A percentile compares a stretch with the other conserved stretches of the same genome.
phyloP scores from a whole-genome alignment of 495 filamentous ascomycete species.

The Clohesyomyces aquaticus region DNA sequence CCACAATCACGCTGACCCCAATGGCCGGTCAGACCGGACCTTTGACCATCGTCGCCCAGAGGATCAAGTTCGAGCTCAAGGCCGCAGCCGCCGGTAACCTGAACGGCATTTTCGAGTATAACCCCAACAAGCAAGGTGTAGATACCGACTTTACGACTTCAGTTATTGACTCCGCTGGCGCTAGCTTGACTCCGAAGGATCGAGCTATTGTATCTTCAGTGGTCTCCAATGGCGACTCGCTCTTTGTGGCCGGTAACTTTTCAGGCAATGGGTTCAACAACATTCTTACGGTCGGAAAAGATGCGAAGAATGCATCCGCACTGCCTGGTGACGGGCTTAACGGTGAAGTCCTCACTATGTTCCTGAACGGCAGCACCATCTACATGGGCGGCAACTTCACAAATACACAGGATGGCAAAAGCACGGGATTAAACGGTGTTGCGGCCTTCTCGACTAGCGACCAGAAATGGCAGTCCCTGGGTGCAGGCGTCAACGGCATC shows the following conservation, averaged over 20 bases:
- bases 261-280: conserved; percentile 66
- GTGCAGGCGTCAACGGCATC: conserved; percentile 81
- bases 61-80: conserved; percentile 75
- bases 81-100: conserved; percentile 67
- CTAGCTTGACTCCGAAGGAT: conserved; percentile 56
- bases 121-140: conserved; percentile 64
- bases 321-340: conserved; percentile 78
- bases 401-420: conserved; percentile 65
- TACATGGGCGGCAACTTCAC: conserved; percentile 90
- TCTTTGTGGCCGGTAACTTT: conserved; percentile 87
- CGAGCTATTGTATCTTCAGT: conserved; percentile 70
- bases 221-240: conserved; percentile 58
- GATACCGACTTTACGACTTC: conserved; percentile 71
- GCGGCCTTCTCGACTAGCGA: conserved; percentile 68
- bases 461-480: conserved; percentile 76
- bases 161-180: conserved; percentile 72
- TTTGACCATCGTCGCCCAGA: conserved; percentile 81
- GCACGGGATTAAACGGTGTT: conserved; percentile 67
- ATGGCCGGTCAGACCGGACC: conserved; percentile 63
- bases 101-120: conserved; percentile 90
- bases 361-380: conserved; percentile 63
- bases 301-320: conserved; percentile 52
- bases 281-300: conserved; percentile 74
- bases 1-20: conserved; percentile 78
- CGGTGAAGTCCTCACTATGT: conserved; percentile 72